Percentiles rank a stretch among this genome's conserved stretches.
Conservation (phyloP, 2,329 filamentous ascomycete species). For the Pestalotiopsis sp. region DNA sequence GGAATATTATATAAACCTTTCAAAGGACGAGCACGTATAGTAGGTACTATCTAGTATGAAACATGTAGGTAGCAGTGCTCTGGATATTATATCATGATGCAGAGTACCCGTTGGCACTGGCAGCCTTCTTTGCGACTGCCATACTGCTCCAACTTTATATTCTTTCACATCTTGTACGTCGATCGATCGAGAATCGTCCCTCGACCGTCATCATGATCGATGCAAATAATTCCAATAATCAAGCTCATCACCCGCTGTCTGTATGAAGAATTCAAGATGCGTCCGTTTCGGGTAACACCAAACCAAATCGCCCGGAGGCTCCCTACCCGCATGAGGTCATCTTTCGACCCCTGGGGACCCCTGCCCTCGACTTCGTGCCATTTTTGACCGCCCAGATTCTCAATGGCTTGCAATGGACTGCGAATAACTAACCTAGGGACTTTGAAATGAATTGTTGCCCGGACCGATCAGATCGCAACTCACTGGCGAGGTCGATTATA, state of each 20-base stretch:
- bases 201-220: not conserved
- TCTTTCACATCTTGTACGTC: no score
- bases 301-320: not conserved
- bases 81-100: no score
- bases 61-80: no score
- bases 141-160: no score
- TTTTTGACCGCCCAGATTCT: constrained; percentile 9
- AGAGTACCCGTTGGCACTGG: no score
- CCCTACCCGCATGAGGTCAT: not conserved
- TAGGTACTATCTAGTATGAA: no score
- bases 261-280: not conserved
- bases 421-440: not conserved
- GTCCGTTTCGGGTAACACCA: not conserved
- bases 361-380: not conserved
- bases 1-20: not conserved
- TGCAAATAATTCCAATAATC: not conserved
- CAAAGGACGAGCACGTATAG: no score
- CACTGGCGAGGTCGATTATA: not conserved
- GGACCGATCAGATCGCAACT: not conserved
- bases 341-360: not conserved
- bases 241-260: not conserved
- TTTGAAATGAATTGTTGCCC: not conserved
- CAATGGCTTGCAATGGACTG: not conserved
- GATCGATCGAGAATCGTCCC: no score
- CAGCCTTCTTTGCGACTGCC: no score